These are phyloP conservation scores for Acacia crassicarpa DNA, from an alignment of 306 rosid species.

Conservation along the genomic window DNA sequence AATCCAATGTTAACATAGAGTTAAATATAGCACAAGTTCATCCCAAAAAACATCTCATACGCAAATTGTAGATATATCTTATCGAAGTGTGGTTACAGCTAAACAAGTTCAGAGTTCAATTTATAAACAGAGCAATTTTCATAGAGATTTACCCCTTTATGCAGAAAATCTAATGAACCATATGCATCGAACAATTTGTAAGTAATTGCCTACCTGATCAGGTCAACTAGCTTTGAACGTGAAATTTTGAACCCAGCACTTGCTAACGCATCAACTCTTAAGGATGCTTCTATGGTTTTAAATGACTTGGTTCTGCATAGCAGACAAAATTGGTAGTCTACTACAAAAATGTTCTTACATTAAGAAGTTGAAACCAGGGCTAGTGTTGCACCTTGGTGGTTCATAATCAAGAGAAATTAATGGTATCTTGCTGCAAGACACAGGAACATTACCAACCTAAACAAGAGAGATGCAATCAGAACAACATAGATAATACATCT, in stretches of 20 bases:
- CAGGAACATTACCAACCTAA: conserved; percentile 91
- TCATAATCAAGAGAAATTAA: conserved; percentile 87
- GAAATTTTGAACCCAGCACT: conserved; percentile 96
- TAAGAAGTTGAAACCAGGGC: conserved; percentile 11
- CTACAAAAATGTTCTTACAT: not conserved
- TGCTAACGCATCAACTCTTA: conserved; percentile 90
- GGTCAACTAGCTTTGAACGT: conserved; percentile 85
- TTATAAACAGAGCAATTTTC: not conserved
- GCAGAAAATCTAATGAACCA: conserved; percentile 4
- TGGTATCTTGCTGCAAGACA: conserved; percentile 75
- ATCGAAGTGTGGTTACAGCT: not conserved
- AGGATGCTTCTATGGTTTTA: conserved; percentile 77
- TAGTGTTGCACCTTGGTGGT: conserved; percentile 68
- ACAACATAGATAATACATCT: conserved; percentile 1
- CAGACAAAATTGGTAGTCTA: not conserved
- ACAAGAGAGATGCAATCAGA: conserved; percentile 31
- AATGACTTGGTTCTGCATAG: conserved; percentile 72
- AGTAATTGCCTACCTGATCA: conserved; percentile 58
- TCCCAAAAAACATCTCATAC: not conserved
- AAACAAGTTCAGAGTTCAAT: not conserved
- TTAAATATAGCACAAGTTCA: not conserved
- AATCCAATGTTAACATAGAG: not conserved
- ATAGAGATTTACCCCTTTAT: not conserved
- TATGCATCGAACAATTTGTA: conserved; percentile 11
- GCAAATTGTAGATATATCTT: not conserved